Percentiles rank a stretch among this genome's conserved stretches.
Conservation (phyloP, 2,329 filamentous ascomycete genomes). For the Hymenoscyphus repandus region DNA sequence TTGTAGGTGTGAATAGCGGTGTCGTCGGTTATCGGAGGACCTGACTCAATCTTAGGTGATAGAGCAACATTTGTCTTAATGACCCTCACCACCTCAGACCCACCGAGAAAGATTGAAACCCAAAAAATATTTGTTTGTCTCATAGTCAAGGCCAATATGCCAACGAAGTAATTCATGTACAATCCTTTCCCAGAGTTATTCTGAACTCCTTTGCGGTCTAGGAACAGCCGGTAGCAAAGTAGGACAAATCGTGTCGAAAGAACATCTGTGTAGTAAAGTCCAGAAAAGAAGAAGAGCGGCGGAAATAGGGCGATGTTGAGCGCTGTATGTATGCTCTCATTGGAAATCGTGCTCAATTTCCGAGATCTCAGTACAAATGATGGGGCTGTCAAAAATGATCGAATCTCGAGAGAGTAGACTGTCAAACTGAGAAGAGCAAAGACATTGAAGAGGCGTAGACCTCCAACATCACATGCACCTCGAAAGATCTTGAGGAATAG, state of each 20-base stretch:
- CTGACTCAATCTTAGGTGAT: slow-evolving; percentile 1
- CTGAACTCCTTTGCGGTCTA: slow-evolving; percentile 31
- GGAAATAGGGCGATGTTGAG: slow-evolving; percentile 83
- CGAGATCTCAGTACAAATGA: slow-evolving; percentile 1
- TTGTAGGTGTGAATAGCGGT: slow-evolving; percentile 7
- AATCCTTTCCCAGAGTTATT: slow-evolving; percentile 13
- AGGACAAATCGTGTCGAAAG: slow-evolving; percentile 74
- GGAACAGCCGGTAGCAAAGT: slow-evolving; percentile 56
- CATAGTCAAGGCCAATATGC: slow-evolving; percentile 65
- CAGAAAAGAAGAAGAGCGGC: slow-evolving; percentile 91
- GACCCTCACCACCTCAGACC: slow-evolving; percentile 48
- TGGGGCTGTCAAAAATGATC: slow-evolving; percentile 17
- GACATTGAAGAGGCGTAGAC: slow-evolving; percentile 46
- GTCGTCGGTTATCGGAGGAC: slow-evolving; percentile 11
- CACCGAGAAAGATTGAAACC: slow-evolving; percentile 74
- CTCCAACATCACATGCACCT: slow-evolving; percentile 35
- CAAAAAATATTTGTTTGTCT: slow-evolving; percentile 97
- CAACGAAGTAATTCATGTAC: slow-evolving; percentile 44
- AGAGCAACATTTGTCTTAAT: slow-evolving; percentile 38
- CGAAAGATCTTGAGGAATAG: slow-evolving; percentile 32
- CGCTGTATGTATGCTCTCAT: slow-evolving; percentile 49
- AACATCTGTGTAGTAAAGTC: slow-evolving; percentile 91
- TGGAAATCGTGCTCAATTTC: slow-evolving; percentile 3
- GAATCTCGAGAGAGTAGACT: slow-evolving; percentile 22
- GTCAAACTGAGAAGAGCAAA: slow-evolving; percentile 39